Percentiles rank a stretch among this genome's conserved stretches.
phyloP scores from a whole-genome alignment of 306 rosid genomes.

The barrel medic (Medicago truncatula) region DNA sequence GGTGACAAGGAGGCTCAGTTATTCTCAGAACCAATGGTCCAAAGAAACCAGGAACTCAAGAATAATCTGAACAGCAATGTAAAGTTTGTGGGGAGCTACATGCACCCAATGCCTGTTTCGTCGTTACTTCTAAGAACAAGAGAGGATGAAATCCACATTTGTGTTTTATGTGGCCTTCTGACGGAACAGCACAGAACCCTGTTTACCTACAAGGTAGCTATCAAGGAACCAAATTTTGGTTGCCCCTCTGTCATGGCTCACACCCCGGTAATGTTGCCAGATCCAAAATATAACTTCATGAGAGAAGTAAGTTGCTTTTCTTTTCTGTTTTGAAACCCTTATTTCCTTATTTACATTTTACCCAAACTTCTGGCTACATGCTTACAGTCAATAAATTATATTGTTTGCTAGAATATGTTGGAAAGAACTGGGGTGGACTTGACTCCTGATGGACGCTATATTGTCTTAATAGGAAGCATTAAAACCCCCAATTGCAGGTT shows the following conservation, averaged over 20 bases:
- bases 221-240: constrained; percentile 61
- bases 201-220: constrained; percentile 65
- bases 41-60: constrained; percentile 45
- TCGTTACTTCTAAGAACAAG: constrained; percentile 57
- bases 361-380: constrained; percentile 20
- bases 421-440: constrained; percentile 76
- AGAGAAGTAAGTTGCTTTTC: constrained; percentile 65
- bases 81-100: constrained; percentile 75
- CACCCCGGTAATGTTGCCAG: constrained; percentile 64
- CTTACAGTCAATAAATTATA: constrained; percentile 20
- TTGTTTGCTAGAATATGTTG: constrained; percentile 53
- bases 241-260: constrained; percentile 72
- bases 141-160: constrained; percentile 64
- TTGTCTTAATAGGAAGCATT: constrained; percentile 74
- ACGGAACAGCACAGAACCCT: constrained; percentile 58
- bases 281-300: constrained; percentile 53
- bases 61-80: constrained; percentile 52
- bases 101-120: constrained; percentile 75
- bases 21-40: constrained; percentile 47
- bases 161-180: constrained; percentile 66
- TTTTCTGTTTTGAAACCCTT: constrained; percentile 28
- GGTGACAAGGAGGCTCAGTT: constrained; percentile 44
- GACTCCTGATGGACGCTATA: constrained; percentile 73
- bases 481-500: constrained; percentile 88
- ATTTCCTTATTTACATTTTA: neutral